Evolutionary conservation across 2,329 filamentous ascomycete genomes (phyloP).

Genomic region (Ustulina deusta): DNA sequence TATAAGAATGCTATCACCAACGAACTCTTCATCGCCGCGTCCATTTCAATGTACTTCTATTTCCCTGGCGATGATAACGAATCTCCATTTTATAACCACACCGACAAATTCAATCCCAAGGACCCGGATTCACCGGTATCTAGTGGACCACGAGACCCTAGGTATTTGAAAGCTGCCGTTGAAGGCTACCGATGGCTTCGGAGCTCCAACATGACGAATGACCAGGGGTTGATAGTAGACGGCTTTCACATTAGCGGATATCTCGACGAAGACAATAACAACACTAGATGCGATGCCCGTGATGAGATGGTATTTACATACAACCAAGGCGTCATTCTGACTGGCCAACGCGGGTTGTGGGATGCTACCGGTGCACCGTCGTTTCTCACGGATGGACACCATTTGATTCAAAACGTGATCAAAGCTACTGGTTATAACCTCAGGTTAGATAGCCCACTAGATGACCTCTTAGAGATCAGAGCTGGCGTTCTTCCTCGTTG

Average conservation of each 20-base stretch:
- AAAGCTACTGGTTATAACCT: conserved; percentile 81
- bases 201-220: conserved; percentile 82
- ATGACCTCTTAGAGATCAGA: conserved; percentile 53
- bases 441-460: conserved; percentile 55
- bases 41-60: conserved; percentile 88
- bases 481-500: conserved; percentile 65
- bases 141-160: conserved; percentile 62
- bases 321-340: conserved; percentile 92
- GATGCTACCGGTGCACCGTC: conserved; percentile 76
- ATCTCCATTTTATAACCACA: conserved; percentile 69
- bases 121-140: conserved; percentile 54
- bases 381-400: conserved; percentile 83
- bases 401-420: conserved; percentile 79
- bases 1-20: conserved; percentile 99
- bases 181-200: conserved; percentile 85
- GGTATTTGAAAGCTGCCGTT: conserved; percentile 78
- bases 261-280: conserved; percentile 69
- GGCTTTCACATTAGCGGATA: conserved; percentile 86
- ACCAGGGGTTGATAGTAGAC: conserved; percentile 80
- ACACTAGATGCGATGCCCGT: conserved; percentile 79
- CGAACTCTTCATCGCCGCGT: conserved; percentile 86
- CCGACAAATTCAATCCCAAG: conserved; percentile 26
- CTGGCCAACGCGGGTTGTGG: conserved; percentile 84
- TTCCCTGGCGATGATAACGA: conserved; percentile 84
- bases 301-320: conserved; percentile 95